Base-by-base conservation (phyloP, 257 asterid genomes). In the Solanum appendiculatum region DNA sequence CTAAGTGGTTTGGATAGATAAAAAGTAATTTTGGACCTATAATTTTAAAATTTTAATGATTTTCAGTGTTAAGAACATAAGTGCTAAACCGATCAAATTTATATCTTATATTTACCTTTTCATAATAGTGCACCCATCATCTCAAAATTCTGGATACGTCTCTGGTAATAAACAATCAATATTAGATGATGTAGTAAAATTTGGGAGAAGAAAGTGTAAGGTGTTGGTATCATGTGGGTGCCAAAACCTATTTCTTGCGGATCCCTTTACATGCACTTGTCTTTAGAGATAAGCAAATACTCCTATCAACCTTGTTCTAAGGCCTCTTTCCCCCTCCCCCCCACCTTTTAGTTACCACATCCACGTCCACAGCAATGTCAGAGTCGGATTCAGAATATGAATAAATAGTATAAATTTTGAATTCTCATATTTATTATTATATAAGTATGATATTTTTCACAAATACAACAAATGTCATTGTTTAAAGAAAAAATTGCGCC, bases 331-430 rank as follows among this genome's bases (percentile, higher is more conserved):
- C 5, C 36, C 4, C 36, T 10, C 31, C 3, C 73, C 5, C 36
- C 4, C 36, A 16, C 31, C 3, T 84, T 86, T 89, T 86, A 77
- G 93, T 83, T 91, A 90, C 89, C 82, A 88, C 89, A 87, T 92
- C 92, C 92, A 83, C 88, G 82, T 92, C 94, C 25, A 54, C 63
- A 2, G 63, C 20, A 56, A 56, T 12, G 8, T 56, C 66, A 56
- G 8, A 63, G 9, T n/a, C 16, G 4, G 25, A 63, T 63, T 25
- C 8, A 63, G 8, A 25, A 5, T 25, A 63, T 25, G 33, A 63
- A 25, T 63, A n/a, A 60, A 64, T 34, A 12, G 15, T 27, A 25
- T 64, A 64, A 64, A 64, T 64, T 64, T 25, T 64, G 20, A 1
- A n/a, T 54, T 20, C 5, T 54, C 25, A 48, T 48, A 2, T 0